Base-by-base conservation (phyloP, 2,329 filamentous ascomycete species). In the Curvularia sp. region DNA sequence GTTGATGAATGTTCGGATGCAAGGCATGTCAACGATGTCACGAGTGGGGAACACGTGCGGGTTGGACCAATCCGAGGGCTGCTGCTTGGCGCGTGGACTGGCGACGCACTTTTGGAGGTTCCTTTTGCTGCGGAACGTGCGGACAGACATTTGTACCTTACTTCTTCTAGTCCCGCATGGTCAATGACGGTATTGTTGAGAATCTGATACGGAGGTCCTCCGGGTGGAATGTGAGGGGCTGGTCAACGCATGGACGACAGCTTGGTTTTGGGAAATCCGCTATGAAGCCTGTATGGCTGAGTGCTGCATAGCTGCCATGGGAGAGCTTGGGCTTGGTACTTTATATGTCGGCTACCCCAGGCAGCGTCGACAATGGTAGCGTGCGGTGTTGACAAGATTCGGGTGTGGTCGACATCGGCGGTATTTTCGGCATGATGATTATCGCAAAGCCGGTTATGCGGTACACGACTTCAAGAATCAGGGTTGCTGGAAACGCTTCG, bases 1-100 rank as follows among this genome's bases (percentile, higher is more conserved):
- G 49, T 56, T 60, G 59, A 60, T 60, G 53, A 42, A 39, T 46
- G 53, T 49, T 59, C 49, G 53, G 53, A 38, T 64, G 7, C 60
- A 53, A 58, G 12, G 53, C 44, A 54, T 46, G 43, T 63, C 46
- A 50, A 65, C 49, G 57, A 68, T 68, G 64, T 67, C 66, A 67
- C 60, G 28, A 57, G 65, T 61, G 62, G 67, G 58, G 58, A 50
- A 64, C 58, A 57, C 60, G 64, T 50, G 52, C 12, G 18, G 55
- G 56, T 62, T 65, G 62, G 65, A 46, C 66, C 62, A 68, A 67
- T 68, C 62, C 55, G 51, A 26, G 18, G 26, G 33, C 41, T 8
- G 51, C 30, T 46, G 31, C 47, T 52, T 47, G 58, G 61, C 61
- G 50, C 61, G 61, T 64, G 61, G 39, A 43, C 33, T 18, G 33